phyloP scores from a whole-genome alignment of 108 stramenopile genomes.

The Epipyxis sp. region DNA sequence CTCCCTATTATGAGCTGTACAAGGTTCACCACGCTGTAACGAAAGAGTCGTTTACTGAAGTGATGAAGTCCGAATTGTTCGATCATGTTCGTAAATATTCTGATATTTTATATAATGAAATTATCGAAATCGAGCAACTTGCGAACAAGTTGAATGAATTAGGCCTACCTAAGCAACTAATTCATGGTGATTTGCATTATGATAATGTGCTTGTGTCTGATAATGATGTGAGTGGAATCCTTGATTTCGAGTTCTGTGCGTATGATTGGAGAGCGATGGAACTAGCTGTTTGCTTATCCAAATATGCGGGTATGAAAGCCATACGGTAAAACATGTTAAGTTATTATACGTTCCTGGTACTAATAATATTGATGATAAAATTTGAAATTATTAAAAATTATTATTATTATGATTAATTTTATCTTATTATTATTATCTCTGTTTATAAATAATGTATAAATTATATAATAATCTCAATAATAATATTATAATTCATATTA shows the following conservation, averaged over 20 bases:
- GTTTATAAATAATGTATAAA: too few species aligned
- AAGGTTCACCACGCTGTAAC: slow-evolving; percentile 33
- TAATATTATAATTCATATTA: too few species aligned
- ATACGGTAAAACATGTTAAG: too few species aligned
- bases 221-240: slow-evolving; percentile 23
- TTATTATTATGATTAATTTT: too few species aligned
- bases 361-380: too few species aligned
- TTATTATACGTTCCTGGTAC: too few species aligned
- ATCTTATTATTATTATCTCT: too few species aligned
- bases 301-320: slow-evolving; percentile 37
- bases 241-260: slow-evolving; percentile 29
- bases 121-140: not conserved
- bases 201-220: slow-evolving; percentile 33
- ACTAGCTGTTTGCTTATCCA: slow-evolving; percentile 29
- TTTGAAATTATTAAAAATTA: too few species aligned
- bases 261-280: slow-evolving; percentile 35
- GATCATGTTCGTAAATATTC: not conserved
- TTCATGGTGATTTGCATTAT: slow-evolving; percentile 37
- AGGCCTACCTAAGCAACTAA: not conserved
- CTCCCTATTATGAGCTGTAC: slow-evolving; percentile 33
- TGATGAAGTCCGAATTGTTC: not conserved
- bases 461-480: too few species aligned
- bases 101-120: not conserved
- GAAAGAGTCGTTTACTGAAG: not conserved
- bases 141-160: not conserved